Evolutionary conservation across 306 rosid species (phyloP).

Genomic region (Malus domestica): ASM211411v1 NC_041803.1:30275001-30275500

Average conservation of each 20-base stretch:
- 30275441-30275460: conserved; percentile 7
- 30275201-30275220: conserved; percentile 39
- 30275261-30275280: conserved; percentile 36
- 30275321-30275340: conserved; percentile 49
- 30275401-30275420: conserved; percentile 88
- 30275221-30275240: conserved; percentile 52
- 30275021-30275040: conserved; percentile 34
- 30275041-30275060: conserved; percentile 49
- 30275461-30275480: not conserved
- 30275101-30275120: conserved; percentile 39
- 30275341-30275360: conserved; percentile 46
- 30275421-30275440: conserved; percentile 20
- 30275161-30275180: conserved; percentile 51
- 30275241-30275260: conserved; percentile 47
- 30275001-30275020: conserved; percentile 38
- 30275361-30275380: conserved; percentile 66
- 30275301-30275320: conserved; percentile 52
- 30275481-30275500: conserved; percentile 23
- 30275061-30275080: conserved; percentile 55
- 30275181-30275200: conserved; percentile 12
- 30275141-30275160: conserved; percentile 49
- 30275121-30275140: conserved; percentile 37
- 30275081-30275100: conserved; percentile 44
- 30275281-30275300: conserved; percentile 52
- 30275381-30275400: conserved; percentile 65